Evolutionary conservation across 176 grass and related monocot genomes (phyloP).

Genomic region (Oryza meridionalis): DNA sequence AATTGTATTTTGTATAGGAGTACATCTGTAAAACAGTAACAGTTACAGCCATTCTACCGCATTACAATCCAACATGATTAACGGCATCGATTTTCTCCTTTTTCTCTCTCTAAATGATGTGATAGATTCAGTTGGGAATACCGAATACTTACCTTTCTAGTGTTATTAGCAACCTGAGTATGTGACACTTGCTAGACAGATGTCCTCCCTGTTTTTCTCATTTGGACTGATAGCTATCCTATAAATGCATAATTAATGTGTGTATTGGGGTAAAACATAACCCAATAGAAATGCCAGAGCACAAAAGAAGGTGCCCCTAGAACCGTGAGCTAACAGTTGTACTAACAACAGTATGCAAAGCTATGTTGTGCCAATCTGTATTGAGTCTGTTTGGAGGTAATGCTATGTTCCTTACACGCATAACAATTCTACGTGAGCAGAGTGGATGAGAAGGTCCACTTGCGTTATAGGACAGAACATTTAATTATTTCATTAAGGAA

Average conservation of each 20-base stretch:
- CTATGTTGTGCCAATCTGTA: neutral
- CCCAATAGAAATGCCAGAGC: neutral
- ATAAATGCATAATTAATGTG: neutral
- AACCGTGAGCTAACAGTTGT: neutral
- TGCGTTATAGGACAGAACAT: neutral
- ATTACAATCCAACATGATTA: no score
- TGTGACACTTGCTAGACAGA: neutral
- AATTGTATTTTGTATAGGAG: no score
- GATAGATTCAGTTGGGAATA: neutral
- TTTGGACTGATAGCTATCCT: neutral
- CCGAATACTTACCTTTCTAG: neutral
- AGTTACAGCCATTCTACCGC: no score
- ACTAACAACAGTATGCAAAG: neutral
- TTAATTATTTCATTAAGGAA: neutral
- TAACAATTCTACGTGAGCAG: neutral
- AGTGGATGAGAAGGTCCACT: neutral
- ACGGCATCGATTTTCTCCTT: no score
- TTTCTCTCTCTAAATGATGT: no score
- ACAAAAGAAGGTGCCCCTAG: neutral
- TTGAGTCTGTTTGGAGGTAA: neutral
- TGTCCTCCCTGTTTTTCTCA: neutral
- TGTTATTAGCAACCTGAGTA: neutral
- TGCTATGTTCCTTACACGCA: neutral
- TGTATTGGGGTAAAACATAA: neutral
- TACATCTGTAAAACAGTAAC: no score